Evolutionary conservation across 352 stramenopile species (phyloP), one percentile per base, ranked within the genome.

Genomic region (Pythium utonaiense): DNA sequence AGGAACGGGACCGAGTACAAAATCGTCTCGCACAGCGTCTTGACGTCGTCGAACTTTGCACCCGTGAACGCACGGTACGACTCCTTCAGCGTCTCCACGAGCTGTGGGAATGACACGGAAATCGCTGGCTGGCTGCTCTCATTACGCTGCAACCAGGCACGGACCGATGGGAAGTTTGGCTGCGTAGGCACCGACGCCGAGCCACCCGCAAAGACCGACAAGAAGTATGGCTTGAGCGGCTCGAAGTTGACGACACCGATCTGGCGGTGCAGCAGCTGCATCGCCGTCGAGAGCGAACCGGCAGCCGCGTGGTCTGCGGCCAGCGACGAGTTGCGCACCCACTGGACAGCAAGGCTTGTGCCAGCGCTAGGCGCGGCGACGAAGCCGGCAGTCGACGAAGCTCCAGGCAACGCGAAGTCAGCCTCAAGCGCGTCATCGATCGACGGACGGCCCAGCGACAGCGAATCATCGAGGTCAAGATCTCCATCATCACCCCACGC

Each of bases 211-310:
- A 90, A 96, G 13, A 96, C 73, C 22, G 83, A 76, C 48, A 96
- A 54, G 66, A 98, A 96, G 47, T 89, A 78, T 1, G 82, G 71
- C 77, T 98, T 96, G 31, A 99, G 74, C n/a, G 90, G 82, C 56
- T 90, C 84, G 60, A 99, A 99, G 69, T 99, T 97, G 61, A 98
- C 97, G 1, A 98, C 95, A 31, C 97, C 97, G 69, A 99, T 99
- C 83, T 99, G 98, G 21, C 97, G 89, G 73, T 99, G 96, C 58
- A 99, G 83, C 48, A 99, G 73, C 70, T 99, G 93, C 91, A 99
- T 98, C 13, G 96, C 96, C 21, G 96, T 98, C 59, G 96, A 85
- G 47, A 99, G 96, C 41, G 86, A 96, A 7, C 98, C 98, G 30
- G 97, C 97, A 22, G 97, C 96, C 28, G 95, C 92, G 70, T 99